Conservation (phyloP, 805 yeast genomes). For the Candida krabiensis region DNA sequence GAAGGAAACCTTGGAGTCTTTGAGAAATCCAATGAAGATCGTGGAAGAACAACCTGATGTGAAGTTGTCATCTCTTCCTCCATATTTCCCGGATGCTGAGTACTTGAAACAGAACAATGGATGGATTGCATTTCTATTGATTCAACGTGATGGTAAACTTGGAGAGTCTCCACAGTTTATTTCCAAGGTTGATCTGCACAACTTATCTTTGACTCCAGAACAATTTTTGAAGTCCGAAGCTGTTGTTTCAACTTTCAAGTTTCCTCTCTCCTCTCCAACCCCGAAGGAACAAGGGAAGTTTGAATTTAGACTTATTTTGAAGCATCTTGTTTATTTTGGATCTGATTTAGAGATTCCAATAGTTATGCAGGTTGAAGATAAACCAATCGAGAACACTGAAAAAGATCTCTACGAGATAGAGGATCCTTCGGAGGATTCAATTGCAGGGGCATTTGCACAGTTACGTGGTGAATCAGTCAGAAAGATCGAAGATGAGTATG, state of each 20-base stretch:
- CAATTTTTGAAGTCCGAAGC: constrained; percentile 47
- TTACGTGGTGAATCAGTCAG: constrained; percentile 62
- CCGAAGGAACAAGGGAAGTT: constrained; percentile 69
- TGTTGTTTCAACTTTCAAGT: constrained; percentile 68
- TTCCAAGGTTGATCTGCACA: constrained; percentile 52
- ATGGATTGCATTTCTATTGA: constrained; percentile 70
- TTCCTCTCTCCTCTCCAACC: constrained; percentile 71
- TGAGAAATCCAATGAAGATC: constrained; percentile 69
- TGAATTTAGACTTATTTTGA: constrained; percentile 69
- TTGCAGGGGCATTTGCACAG: constrained; percentile 74
- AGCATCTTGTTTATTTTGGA: constrained; percentile 79
- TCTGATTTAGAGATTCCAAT: constrained; percentile 73
- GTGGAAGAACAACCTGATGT: constrained; percentile 69
- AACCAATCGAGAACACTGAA: constrained; percentile 45
- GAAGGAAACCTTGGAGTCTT: constrained; percentile 59
- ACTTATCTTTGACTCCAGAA: constrained; percentile 53
- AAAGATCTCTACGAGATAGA: constrained; percentile 57
- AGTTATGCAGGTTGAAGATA: constrained; percentile 64
- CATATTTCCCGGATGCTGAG: constrained; percentile 66
- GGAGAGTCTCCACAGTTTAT: constrained; percentile 64
- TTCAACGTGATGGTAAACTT: constrained; percentile 78
- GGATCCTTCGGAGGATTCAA: constrained; percentile 71
- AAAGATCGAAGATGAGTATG: constrained; percentile 33
- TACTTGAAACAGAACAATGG: constrained; percentile 34
- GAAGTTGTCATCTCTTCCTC: constrained; percentile 61